phyloP scores from a whole-genome alignment of 139 green algal species.

The Chlamydomonas eustigma region DNA sequence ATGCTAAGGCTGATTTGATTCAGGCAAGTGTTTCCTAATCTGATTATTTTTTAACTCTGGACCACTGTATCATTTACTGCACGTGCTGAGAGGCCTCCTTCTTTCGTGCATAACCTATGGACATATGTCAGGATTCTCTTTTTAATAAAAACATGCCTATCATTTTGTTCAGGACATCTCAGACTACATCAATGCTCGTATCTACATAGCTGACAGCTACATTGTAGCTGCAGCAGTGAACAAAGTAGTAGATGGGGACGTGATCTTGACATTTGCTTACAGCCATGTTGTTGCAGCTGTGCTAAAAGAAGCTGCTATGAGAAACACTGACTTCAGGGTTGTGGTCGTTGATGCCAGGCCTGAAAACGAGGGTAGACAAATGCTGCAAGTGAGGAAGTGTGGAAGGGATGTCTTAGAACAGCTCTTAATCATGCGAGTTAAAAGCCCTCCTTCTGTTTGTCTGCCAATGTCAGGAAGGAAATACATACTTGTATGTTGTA shows the following conservation, averaged over 20 bases:
- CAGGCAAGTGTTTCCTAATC: no score
- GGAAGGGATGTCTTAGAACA: no score
- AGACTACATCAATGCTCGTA: slow-evolving; percentile 38
- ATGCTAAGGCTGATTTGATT: slow-evolving; percentile 39
- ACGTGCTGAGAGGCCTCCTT: no score
- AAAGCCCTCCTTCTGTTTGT: no score
- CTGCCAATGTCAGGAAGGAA: no score
- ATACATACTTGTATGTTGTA: background rate
- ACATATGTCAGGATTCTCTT: no score
- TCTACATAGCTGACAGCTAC: slow-evolving; percentile 52
- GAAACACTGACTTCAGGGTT: slow-evolving; percentile 67
- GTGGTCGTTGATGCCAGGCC: slow-evolving; percentile 84
- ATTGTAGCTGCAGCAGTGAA: slow-evolving; percentile 64
- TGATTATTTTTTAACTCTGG: no score
- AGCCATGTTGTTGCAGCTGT: slow-evolving; percentile 57
- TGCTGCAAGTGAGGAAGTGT: slow-evolving; percentile 63
- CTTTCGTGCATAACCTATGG: no score
- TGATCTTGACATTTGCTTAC: slow-evolving; percentile 86
- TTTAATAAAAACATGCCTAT: no score
- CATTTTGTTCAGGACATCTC: slow-evolving; percentile 9
- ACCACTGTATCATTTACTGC: no score
- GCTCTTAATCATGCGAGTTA: no score
- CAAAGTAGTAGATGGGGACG: slow-evolving; percentile 83
- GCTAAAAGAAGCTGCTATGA: slow-evolving; percentile 30
- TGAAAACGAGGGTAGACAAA: slow-evolving; percentile 67